Evolutionary conservation across 2,329 filamentous ascomycete species (phyloP), one percentile per base, ranked within the genome.

Genomic region (Cercospora berteroae): DNA sequence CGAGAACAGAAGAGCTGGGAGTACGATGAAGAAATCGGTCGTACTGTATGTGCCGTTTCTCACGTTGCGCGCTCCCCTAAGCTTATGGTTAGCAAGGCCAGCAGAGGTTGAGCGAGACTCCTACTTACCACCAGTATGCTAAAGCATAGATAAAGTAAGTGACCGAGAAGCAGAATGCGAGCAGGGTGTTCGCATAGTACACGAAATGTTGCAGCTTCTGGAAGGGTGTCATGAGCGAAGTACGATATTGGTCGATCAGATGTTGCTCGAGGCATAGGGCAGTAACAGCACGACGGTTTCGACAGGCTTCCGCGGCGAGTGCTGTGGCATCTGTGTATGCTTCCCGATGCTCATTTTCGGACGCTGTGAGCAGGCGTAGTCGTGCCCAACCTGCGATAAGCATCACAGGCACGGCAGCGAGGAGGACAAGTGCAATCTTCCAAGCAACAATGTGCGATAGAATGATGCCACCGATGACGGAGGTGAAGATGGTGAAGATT

Each of bases 271-370:
- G 74, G 6, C 80, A 80, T 10, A 83, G 78, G 1, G 80, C 77
- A 3, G 81, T 79, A 13, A 83, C 84, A 29, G 89, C 91, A 71
- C 88, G 87, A 77, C 90, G 88, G 1, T 85, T 86, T 62, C 86
- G 84, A 60, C 89, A 87, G 0, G 89, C 88, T 71, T 92, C 89
- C 5, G 88, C 87, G 1, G 88, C 88, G 61, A 91, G 84, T 5
- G 85, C 83, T 16, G 89, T 86, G 1, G 89, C 88, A 52, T 84
- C 83, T 6, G 86, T 83, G 71, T 89, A 92, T 2, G 89, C 88
- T 25, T 84, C 85, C 48, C 88, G 85, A 70, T 90, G 88, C 13
- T 85, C 84, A 64, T 86, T 83, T 69, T 91, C 87, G 58, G 89
- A 88, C 42, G 84, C 83, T 2, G 86, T 84, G 13, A 85, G 76